Conservation (phyloP, 495 filamentous ascomycete species). For the Aspergillus baeticus region DNA sequence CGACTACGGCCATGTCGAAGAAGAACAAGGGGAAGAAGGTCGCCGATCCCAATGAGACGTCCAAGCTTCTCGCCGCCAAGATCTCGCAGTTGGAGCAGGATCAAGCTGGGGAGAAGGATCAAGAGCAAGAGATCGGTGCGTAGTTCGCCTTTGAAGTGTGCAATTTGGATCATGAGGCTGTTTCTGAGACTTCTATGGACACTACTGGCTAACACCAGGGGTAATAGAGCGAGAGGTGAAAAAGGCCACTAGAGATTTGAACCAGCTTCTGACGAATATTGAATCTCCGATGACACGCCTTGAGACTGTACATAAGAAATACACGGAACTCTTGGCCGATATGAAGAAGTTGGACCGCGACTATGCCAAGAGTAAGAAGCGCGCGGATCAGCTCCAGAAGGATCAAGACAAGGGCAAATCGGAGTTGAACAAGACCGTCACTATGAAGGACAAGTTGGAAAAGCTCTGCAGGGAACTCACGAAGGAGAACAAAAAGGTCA, state of each 20-base stretch:
- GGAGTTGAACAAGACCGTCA: constrained; percentile 82
- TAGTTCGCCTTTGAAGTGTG: constrained; percentile 32
- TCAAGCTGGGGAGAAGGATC: constrained; percentile 88
- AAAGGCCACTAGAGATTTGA: constrained; percentile 88
- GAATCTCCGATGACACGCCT: constrained; percentile 71
- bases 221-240: constrained; percentile 76
- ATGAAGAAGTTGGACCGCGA: constrained; percentile 96
- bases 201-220: constrained; percentile 18
- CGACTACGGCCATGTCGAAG: constrained; percentile 44
- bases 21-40: constrained; percentile 77
- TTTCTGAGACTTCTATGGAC: not conserved
- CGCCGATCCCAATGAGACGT: constrained; percentile 78
- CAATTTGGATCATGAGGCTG: constrained; percentile 12
- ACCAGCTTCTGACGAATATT: constrained; percentile 75
- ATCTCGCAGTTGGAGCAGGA: constrained; percentile 95
- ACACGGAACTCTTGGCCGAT: constrained; percentile 83
- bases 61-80: constrained; percentile 85
- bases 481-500: constrained; percentile 94
- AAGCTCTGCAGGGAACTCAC: constrained; percentile 90
- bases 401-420: constrained; percentile 87
- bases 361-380: constrained; percentile 92
- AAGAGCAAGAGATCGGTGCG: constrained; percentile 95
- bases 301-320: constrained; percentile 85
- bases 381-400: constrained; percentile 91
- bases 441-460: constrained; percentile 90